These are phyloP conservation scores for Phialophora tarda DNA, from an alignment of 2,329 filamentous ascomycete genomes.

Conservation along the genomic window DNA sequence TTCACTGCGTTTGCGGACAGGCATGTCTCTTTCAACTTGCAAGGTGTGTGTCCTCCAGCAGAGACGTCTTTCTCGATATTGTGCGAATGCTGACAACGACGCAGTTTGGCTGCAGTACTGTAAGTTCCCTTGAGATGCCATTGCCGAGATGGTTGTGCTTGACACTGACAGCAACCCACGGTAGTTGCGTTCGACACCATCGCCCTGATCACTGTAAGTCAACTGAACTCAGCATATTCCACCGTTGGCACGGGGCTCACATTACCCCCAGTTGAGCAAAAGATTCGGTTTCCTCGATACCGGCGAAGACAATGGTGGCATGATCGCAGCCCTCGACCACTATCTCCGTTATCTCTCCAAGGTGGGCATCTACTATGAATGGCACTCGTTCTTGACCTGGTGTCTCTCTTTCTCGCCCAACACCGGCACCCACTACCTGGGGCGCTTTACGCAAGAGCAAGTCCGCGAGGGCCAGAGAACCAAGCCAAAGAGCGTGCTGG, in stretches of 20 bases:
- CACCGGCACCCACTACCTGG: constrained; percentile 44
- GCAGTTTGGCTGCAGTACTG: constrained; percentile 50
- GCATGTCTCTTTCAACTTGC: constrained; percentile 40
- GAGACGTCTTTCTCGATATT: neutral
- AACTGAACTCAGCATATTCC: neutral
- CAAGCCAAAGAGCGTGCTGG: constrained; percentile 28
- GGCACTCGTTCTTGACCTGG: constrained; percentile 47
- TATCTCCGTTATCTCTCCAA: constrained; percentile 48
- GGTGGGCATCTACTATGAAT: constrained; percentile 50
- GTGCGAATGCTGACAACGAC: neutral
- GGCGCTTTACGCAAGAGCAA: constrained; percentile 44
- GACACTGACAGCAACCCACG: neutral
- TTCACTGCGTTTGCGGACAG: constrained; percentile 44
- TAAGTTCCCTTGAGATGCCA: constrained; percentile 2
- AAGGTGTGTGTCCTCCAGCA: constrained; percentile 3
- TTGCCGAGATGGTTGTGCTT: neutral
- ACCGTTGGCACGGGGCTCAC: neutral
- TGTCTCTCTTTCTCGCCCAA: constrained; percentile 42
- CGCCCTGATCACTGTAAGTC: constrained; percentile 43
- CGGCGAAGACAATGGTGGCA: constrained; percentile 44
- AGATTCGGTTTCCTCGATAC: constrained; percentile 46
- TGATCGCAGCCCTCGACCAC: constrained; percentile 47
- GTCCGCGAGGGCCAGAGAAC: constrained; percentile 38
- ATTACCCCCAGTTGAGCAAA: constrained; percentile 41
- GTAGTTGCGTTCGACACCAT: constrained; percentile 44